Evolutionary conservation across 257 asterid species (phyloP).

Genomic region (Echium plantagineum): DNA sequence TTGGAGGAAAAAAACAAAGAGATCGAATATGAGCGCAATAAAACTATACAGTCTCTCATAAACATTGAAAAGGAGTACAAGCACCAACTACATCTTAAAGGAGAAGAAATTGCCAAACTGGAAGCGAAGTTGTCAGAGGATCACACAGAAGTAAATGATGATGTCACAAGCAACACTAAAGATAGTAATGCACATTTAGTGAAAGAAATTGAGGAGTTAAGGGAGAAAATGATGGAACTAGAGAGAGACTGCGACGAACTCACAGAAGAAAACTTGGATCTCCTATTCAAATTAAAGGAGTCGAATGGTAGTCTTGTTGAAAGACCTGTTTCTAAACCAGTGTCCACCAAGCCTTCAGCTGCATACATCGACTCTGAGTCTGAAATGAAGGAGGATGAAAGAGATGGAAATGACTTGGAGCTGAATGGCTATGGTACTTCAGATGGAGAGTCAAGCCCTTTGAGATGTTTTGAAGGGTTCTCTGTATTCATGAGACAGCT

Average conservation of each 20-base stretch:
- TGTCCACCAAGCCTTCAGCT: slow-evolving; percentile 28
- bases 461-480: slow-evolving; percentile 18
- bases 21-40: slow-evolving; percentile 30
- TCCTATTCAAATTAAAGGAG: slow-evolving; percentile 66
- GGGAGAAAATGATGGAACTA: slow-evolving; percentile 50
- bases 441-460: slow-evolving; percentile 16
- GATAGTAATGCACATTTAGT: slow-evolving; percentile 22
- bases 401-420: slow-evolving; percentile 23
- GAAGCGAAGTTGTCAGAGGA: slow-evolving; percentile 27
- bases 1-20: slow-evolving; percentile 33
- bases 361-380: slow-evolving; percentile 35
- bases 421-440: slow-evolving; percentile 11
- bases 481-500: slow-evolving; percentile 30
- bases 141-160: slow-evolving; percentile 7
- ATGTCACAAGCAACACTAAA: slow-evolving; percentile 12
- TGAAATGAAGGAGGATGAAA: slow-evolving; percentile 44
- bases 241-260: slow-evolving; percentile 81
- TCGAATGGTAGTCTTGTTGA: slow-evolving; percentile 16
- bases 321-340: slow-evolving; percentile 28
- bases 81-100: slow-evolving; percentile 29
- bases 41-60: slow-evolving; percentile 23
- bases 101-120: slow-evolving; percentile 34
- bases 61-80: slow-evolving; percentile 29
- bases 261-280: slow-evolving; percentile 80
- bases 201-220: slow-evolving; percentile 41